Evolutionary conservation across 345 rosid genomes (phyloP).

Genomic region (Linum usitatissimum): DNA sequence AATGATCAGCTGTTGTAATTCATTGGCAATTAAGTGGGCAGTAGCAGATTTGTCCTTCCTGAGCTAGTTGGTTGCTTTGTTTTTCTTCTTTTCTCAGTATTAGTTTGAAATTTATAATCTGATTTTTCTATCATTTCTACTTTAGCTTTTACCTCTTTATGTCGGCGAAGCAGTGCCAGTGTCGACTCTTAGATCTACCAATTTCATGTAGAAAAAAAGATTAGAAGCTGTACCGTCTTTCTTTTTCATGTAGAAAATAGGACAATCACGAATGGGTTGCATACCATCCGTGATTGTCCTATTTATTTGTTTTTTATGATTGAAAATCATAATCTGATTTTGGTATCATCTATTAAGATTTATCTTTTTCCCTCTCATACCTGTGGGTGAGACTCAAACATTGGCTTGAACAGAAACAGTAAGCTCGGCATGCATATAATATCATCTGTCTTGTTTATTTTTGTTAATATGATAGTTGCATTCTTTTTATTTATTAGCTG

Average conservation of each 20-base stretch:
- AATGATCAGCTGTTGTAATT: neutral
- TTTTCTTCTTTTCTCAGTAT: neutral
- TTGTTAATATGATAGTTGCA: neutral
- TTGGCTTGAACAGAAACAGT: no score
- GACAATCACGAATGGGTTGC: no score
- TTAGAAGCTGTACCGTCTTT: no score
- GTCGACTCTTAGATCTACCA: no score
- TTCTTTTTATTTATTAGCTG: neutral
- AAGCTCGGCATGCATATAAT: neutral
- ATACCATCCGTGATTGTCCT: no score
- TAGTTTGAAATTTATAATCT: neutral
- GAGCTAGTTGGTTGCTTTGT: neutral
- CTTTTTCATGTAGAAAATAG: no score
- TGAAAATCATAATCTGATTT: no score
- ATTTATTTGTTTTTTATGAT: no score
- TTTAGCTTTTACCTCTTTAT: no score
- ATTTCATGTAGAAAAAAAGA: no score
- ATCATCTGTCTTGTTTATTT: neutral
- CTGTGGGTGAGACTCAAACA: neutral
- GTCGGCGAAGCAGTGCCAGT: no score
- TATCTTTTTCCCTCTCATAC: neutral
- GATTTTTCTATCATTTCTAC: no score
- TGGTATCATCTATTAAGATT: constrained; percentile 2
- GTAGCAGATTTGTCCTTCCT: neutral
- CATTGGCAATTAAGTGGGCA: neutral